These are phyloP conservation scores for Noccaea bulbosa DNA, from an alignment of 345 rosid species.

Conservation along the genomic window DNA sequence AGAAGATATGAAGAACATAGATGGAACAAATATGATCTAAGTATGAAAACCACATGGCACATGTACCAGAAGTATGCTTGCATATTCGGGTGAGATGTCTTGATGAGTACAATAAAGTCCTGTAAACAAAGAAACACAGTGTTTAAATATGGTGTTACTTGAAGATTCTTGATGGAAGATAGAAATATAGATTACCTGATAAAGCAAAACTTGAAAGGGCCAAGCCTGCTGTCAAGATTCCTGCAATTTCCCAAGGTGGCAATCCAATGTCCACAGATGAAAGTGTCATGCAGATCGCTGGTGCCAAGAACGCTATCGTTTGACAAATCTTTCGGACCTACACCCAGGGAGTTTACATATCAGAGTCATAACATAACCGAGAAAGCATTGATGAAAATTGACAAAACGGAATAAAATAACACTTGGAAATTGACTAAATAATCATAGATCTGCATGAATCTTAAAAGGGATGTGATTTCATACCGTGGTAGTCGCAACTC, in stretches of 20 bases:
- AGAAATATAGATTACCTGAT: conserved; percentile 58
- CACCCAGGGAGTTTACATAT: conserved; percentile 29
- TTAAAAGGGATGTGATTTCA: conserved; percentile 21
- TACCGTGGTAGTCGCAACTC: conserved; percentile 87
- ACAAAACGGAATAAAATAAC: conserved; percentile 1
- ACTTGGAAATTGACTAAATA: neutral
- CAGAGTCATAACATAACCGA: too few relatives aligned
- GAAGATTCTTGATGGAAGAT: conserved; percentile 14
- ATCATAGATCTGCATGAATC: conserved; percentile 7
- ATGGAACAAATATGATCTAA: neutral
- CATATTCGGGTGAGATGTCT: conserved; percentile 94
- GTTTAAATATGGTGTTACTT: conserved; percentile 7
- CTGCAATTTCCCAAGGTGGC: conserved; percentile 93
- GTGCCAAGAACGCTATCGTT: conserved; percentile 83
- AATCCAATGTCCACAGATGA: conserved; percentile 89
- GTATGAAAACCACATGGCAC: neutral
- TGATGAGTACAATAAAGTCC: conserved; percentile 90
- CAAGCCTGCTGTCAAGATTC: conserved; percentile 81
- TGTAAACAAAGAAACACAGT: neutral
- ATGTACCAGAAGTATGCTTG: conserved; percentile 84
- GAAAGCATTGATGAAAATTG: too few relatives aligned
- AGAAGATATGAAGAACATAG: neutral
- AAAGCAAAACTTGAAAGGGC: conserved; percentile 92
- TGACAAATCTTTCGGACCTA: conserved; percentile 96
- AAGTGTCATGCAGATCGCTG: conserved; percentile 85